phyloP scores from a whole-genome alignment of 495 filamentous ascomycete genomes.

The Penicillium parvum region DNA sequence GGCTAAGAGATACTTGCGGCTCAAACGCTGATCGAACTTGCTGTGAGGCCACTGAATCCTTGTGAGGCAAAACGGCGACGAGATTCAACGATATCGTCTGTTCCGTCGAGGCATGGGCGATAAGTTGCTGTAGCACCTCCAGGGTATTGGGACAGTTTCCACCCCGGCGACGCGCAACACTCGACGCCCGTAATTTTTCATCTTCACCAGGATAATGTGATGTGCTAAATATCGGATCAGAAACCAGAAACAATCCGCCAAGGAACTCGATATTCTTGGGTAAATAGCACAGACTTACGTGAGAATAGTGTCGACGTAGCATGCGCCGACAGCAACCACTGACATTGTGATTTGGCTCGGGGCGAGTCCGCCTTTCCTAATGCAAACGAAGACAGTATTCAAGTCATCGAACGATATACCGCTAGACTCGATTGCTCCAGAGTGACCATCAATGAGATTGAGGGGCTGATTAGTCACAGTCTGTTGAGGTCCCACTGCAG shows the following conservation, averaged over 20 bases:
- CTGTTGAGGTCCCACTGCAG: background rate
- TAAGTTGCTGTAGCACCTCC: slow-evolving; percentile 62
- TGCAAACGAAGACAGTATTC: too few species aligned
- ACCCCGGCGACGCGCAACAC: slow-evolving; percentile 55
- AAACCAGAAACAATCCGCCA: background rate
- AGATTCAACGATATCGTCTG: slow-evolving; percentile 30
- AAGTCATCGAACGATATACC: too few species aligned
- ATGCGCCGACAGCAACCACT: slow-evolving; percentile 60
- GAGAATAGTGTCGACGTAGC: slow-evolving; percentile 64
- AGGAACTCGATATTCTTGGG: background rate
- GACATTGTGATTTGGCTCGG: slow-evolving; percentile 24
- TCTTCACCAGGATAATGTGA: slow-evolving; percentile 64
- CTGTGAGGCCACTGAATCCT: slow-evolving; percentile 33
- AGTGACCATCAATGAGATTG: too few species aligned
- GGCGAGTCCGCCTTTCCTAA: background rate
- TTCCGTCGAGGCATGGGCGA: slow-evolving; percentile 15
- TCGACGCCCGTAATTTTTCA: slow-evolving; percentile 64
- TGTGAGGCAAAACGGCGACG: slow-evolving; percentile 40
- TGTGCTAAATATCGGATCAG: slow-evolving; percentile 40
- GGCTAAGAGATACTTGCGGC: slow-evolving; percentile 41
- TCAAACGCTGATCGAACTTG: slow-evolving; percentile 40
- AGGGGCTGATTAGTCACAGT: slow-evolving; percentile 15
- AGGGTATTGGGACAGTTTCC: slow-evolving; percentile 70
- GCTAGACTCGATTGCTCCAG: too few species aligned
- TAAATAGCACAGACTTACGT: slow-evolving; percentile 51